Evolutionary conservation across 108 stramenopile species (phyloP).

Genomic region (Cylindrotheca fusiformis): DNA sequence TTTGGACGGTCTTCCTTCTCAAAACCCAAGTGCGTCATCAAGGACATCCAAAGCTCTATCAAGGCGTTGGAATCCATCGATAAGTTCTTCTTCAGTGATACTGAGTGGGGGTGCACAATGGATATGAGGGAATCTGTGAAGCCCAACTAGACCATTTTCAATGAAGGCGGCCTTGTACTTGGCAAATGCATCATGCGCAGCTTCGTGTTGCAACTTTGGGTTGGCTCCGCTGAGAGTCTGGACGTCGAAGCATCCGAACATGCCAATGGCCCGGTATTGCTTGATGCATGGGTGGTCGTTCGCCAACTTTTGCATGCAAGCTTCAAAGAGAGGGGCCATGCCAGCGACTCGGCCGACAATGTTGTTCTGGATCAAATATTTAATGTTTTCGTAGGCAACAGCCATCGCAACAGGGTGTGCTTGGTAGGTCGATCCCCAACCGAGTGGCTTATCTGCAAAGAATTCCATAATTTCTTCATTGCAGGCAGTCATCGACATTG

Average conservation of each 20-base stretch:
- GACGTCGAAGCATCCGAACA: conserved; percentile 63
- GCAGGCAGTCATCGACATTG: conserved; percentile 55
- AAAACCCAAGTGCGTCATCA: conserved; percentile 48
- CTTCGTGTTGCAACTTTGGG: conserved; percentile 53
- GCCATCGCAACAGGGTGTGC: conserved; percentile 73
- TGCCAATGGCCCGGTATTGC: conserved; percentile 54
- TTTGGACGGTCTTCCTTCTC: neutral
- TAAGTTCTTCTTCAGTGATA: conserved; percentile 50
- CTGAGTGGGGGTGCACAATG: conserved; percentile 65
- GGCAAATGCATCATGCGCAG: conserved; percentile 41
- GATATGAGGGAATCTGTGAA: conserved; percentile 56
- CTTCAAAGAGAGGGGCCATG: conserved; percentile 52
- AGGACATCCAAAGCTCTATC: conserved; percentile 46
- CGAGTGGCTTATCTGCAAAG: conserved; percentile 64
- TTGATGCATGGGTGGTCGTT: conserved; percentile 51
- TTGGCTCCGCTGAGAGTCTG: conserved; percentile 36
- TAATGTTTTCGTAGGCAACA: conserved; percentile 55
- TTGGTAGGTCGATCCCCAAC: conserved; percentile 60
- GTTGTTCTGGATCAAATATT: conserved; percentile 46
- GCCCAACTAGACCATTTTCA: conserved; percentile 49
- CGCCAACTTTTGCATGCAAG: conserved; percentile 40
- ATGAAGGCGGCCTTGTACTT: conserved; percentile 51
- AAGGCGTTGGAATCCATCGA: conserved; percentile 57
- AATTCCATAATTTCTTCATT: conserved; percentile 50
- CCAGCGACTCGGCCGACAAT: conserved; percentile 44